Evolutionary conservation across 2,329 filamentous ascomycete genomes (phyloP), one percentile per base, ranked within the genome.

Genomic region (Calonectria pteridis): DNA sequence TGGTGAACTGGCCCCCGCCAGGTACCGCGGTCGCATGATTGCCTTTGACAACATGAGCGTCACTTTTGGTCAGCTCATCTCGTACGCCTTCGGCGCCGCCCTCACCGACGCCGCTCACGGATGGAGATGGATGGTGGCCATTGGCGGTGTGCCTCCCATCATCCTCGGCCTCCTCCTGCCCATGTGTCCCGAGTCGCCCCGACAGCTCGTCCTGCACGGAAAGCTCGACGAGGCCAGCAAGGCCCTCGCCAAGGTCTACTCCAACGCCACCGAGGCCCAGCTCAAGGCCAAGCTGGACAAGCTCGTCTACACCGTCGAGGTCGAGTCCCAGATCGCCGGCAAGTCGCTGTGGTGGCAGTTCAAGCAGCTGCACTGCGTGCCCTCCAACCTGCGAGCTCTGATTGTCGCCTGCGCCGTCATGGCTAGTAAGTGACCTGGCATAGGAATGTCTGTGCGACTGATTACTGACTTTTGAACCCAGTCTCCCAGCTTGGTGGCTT

Each of bases 401-500:
- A 77, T 86, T 58, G 80, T 82, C 33, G 87, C 86, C 2, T 89
- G 87, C 63, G 84, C 86, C 5, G 77, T 89, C 29, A 89, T 89
- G 86, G 87, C 86, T 16, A 85, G 73, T 76, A 73, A 18, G 74
- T 75, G 4, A 46, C 6, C 46, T 1, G 14, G 11, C 10, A 26
- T 3, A 14, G 6, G 6, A n/a, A 10, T 16, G 2, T 23, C 1
- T 13, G n/a, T 46, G 40, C 18, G 40, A 1, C 2, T 29, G 2
- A 9, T 16, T 53, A 18, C 14, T 59, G 49, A 23, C 29, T 28
- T 33, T 10, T 2, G 18, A 28, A 28, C 14, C 26, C 9, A 75
- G 73, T 88, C 43, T 85, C 83, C 14, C 87, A 89, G 81, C 87
- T 89, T 43, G 82, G 85, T 6, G 87, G 87, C 0, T 88, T 89